Conservation (phyloP, 345 rosid species). For the Erodium maritimum region DNA sequence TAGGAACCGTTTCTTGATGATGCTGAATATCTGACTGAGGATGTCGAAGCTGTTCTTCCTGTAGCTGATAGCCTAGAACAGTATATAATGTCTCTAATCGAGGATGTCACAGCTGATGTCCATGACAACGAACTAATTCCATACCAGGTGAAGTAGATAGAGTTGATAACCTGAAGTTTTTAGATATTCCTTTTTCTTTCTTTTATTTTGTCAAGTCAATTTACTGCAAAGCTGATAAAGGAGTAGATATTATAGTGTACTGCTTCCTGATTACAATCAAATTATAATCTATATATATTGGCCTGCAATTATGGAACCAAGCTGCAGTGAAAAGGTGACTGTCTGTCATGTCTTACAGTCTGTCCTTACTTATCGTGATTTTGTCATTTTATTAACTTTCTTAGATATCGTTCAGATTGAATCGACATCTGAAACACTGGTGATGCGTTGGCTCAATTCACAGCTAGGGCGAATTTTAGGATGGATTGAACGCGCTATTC, state of each 20-base stretch:
- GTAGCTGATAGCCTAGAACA: constrained; percentile 87
- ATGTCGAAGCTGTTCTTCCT: constrained; percentile 79
- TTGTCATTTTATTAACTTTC: neutral
- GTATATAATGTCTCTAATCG: constrained; percentile 56
- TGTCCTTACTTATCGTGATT: neutral
- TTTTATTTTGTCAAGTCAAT: neutral
- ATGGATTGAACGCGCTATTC: constrained; percentile 93
- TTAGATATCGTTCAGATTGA: constrained; percentile 41
- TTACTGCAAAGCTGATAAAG: neutral
- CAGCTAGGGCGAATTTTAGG: constrained; percentile 78
- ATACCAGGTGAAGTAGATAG: constrained; percentile 53
- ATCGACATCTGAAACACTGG: constrained; percentile 79
- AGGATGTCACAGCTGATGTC: constrained; percentile 47
- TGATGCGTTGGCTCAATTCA: constrained; percentile 88
- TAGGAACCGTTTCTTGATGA: constrained; percentile 93
- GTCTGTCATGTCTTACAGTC: neutral
- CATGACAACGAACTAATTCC: constrained; percentile 52
- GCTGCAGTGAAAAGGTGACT: neutral
- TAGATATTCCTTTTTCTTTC: neutral
- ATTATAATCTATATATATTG: too few relatives aligned
- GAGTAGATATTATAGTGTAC: neutral
- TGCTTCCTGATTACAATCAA: neutral
- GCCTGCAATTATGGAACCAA: neutral
- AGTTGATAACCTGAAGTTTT: constrained; percentile 1
- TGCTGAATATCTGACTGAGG: constrained; percentile 86